A percentile compares a stretch with the other conserved stretches of the same genome.
Conservation (phyloP, 768 basidiomycete genomes). For the Boletales sp. region DNA sequence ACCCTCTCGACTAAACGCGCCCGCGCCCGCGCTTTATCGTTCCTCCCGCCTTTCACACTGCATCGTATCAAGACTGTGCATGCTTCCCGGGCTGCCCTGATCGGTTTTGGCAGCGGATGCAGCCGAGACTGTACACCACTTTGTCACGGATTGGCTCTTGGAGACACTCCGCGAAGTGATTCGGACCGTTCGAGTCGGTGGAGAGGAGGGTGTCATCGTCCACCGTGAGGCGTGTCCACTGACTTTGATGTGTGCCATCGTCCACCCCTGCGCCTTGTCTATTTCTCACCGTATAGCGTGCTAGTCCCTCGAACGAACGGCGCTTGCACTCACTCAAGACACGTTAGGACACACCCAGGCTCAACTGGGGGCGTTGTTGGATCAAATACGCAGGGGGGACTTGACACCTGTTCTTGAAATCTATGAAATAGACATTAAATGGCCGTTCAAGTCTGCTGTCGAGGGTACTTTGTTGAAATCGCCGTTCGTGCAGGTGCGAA, state of each 20-base stretch:
- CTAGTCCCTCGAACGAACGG: constrained; percentile 92
- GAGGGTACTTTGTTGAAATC: constrained; percentile 79
- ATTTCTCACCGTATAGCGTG: background rate
- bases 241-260: constrained; percentile 74
- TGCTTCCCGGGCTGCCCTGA: constrained; percentile 55
- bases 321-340: constrained; percentile 78
- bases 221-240: constrained; percentile 74
- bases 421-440: constrained; percentile 90
- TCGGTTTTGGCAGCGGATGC: constrained; percentile 56
- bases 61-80: constrained; percentile 51
- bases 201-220: constrained; percentile 72
- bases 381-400: constrained; percentile 73
- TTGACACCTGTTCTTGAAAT: constrained; percentile 81
- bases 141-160: constrained; percentile 80
- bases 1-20: constrained; percentile 63
- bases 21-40: constrained; percentile 80
- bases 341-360: constrained; percentile 60
- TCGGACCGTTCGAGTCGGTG: constrained; percentile 78
- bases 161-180: constrained; percentile 82
- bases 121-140: constrained; percentile 62
- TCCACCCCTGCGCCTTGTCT: background rate
- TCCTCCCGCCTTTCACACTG: constrained; percentile 67
- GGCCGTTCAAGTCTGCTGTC: constrained; percentile 76
- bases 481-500: constrained; percentile 90
- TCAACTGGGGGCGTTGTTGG: constrained; percentile 64